These are phyloP conservation scores for Puya raimondii DNA, from an alignment of 176 grass and related monocot genomes.

Conservation along the genomic window DNA sequence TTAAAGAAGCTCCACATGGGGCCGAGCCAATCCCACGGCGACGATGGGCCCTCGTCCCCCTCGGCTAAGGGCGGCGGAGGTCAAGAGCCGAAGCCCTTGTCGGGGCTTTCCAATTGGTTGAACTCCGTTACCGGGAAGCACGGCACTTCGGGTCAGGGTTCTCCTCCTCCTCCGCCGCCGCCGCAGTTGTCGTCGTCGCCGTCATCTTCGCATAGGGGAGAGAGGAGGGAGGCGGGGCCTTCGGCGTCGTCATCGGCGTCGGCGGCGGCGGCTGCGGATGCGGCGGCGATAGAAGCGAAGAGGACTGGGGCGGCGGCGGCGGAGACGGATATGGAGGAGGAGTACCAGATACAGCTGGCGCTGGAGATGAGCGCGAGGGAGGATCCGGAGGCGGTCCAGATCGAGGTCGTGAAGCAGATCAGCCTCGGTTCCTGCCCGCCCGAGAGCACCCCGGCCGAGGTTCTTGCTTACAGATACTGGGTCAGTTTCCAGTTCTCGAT, in stretches of 20 bases:
- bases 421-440: conserved; percentile 64
- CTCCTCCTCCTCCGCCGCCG: conserved; percentile 25
- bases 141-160: neutral
- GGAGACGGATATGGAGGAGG: conserved; percentile 54
- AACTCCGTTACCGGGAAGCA: conserved; percentile 45
- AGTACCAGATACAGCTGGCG: conserved; percentile 85
- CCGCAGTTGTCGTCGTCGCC: conserved; percentile 12
- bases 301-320: conserved; percentile 12
- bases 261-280: conserved; percentile 6
- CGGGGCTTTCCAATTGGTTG: conserved; percentile 58
- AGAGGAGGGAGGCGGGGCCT: conserved; percentile 19
- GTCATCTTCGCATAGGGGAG: conserved; percentile 5
- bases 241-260: conserved; percentile 16
- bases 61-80: conserved; percentile 24
- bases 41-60: conserved; percentile 2
- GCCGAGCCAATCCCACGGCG: conserved; percentile 37
- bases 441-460: conserved; percentile 44
- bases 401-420: conserved; percentile 92
- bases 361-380: conserved; percentile 89
- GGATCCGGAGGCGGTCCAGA: conserved; percentile 94
- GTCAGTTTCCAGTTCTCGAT: conserved; percentile 31
- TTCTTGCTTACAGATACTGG: conserved; percentile 71
- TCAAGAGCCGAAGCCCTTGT: conserved; percentile 40
- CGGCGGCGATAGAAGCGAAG: conserved; percentile 11
- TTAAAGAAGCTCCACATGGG: conserved; percentile 94